Evolutionary conservation across 176 grass and related monocot species (phyloP), one percentile per base, ranked within the genome.

Genomic region (Miscanthus lutarioriparius): DNA sequence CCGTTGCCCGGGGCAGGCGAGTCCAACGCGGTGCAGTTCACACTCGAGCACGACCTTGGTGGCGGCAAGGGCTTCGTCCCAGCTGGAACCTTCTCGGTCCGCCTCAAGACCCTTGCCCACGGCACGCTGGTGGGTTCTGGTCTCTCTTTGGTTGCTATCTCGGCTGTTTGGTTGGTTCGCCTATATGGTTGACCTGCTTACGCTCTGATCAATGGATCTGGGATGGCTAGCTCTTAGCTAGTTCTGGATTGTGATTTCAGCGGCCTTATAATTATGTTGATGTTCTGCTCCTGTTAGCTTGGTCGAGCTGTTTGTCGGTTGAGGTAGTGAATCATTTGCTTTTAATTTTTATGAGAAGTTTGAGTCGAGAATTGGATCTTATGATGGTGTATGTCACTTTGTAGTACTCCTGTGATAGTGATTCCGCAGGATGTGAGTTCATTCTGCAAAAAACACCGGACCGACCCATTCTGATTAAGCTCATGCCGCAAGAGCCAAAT

Each of bases 91-190:
- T 98, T 98, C 80, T 95, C 93, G 19, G 96, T 93, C 9, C 93
- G 96, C 48, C 93, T 98, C 83, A 98, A 95, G 89, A 91, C 93
- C 74, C 90, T 83, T 77, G 87, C 82, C 68, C 93, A 98, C 64
- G 96, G 89, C 45, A 69, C 87, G 35, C 96, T 94, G 96, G 96
- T 95, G 59, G 1, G 71, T 28, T 13, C 33, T 0, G 0, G 12
- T 17, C 41, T 28, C 70, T 12, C 7, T n/a, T 61, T 25, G 36
- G 3, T 37, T 5, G 19, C 8, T 62, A 12, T 62, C 58, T 62
- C 9, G 56, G 22, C 25, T 22, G 20, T 67, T 27, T 30, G 16
- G 17, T 54, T 84, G 22, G 26, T 70, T 64, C 20, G 33, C 35
- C 67, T 22, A 28, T 88, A 73, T 72, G 33, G 13, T 66, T 74